A percentile compares a stretch with the other conserved stretches of the same genome.
Conservation (phyloP, 306 rosid species). For the Aeschynomene evenia region DNA sequence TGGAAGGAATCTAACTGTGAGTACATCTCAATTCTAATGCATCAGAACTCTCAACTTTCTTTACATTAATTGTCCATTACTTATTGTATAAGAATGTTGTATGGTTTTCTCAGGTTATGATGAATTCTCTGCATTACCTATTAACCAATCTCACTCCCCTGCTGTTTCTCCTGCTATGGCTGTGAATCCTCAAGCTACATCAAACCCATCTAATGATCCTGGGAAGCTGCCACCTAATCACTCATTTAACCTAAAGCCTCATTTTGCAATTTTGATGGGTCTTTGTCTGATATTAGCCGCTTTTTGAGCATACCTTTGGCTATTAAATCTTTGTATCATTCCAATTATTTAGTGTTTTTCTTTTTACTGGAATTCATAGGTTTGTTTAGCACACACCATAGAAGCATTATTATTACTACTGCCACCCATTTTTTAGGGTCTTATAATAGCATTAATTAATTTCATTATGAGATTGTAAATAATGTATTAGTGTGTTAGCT, state of each 20-base stretch:
- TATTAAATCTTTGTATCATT: constrained; percentile 31
- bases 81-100: background rate
- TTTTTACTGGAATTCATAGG: background rate
- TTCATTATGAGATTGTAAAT: constrained; percentile 42
- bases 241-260: constrained; percentile 45
- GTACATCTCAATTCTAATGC: constrained; percentile 29
- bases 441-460: constrained; percentile 27
- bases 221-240: constrained; percentile 7
- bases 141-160: constrained; percentile 39
- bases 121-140: constrained; percentile 34
- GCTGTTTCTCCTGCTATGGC: constrained; percentile 42
- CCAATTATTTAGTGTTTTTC: constrained; percentile 11
- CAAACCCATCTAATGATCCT: constrained; percentile 33
- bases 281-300: constrained; percentile 42
- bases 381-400: background rate
- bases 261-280: constrained; percentile 26
- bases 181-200: constrained; percentile 50
- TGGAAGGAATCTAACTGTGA: constrained; percentile 80
- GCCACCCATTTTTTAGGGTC: constrained; percentile 28
- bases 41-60: background rate
- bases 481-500: background rate
- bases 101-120: constrained; percentile 53
- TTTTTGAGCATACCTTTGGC: constrained; percentile 39
- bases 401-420: constrained; percentile 19
- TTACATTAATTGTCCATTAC: background rate